Conservation (phyloP, 495 filamentous ascomycete genomes). For the Penicillium robsamsonii region DNA sequence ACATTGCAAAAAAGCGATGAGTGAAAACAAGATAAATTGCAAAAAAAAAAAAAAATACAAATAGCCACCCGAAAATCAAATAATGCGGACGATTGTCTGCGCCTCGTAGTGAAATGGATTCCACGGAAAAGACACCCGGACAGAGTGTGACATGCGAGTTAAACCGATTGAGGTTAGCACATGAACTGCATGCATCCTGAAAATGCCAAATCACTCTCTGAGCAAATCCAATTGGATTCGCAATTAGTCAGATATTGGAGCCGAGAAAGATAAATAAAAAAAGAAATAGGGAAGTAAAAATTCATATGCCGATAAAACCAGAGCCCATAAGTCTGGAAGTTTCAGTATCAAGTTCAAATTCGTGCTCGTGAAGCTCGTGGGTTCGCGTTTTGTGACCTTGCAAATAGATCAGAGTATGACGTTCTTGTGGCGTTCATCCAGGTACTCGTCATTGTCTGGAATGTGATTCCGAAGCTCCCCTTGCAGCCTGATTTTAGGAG, state of each 20-base stretch:
- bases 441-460: background rate
- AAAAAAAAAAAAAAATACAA: slow-evolving; percentile 19
- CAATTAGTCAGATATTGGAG: slow-evolving; percentile 21
- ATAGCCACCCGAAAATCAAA: slow-evolving; percentile 37
- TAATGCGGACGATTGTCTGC: slow-evolving; percentile 16
- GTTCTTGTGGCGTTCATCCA: slow-evolving; percentile 2
- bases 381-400: slow-evolving; percentile 35
- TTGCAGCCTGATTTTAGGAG: slow-evolving; percentile 9
- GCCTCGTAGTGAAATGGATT: background rate
- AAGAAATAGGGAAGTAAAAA: slow-evolving; percentile 19
- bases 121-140: slow-evolving; percentile 4
- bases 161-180: background rate
- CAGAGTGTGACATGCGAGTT: background rate
- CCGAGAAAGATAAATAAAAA: slow-evolving; percentile 25
- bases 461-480: slow-evolving; percentile 7
- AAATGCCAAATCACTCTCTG: background rate
- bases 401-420: slow-evolving; percentile 18
- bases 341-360: slow-evolving; percentile 30
- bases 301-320: slow-evolving; percentile 25
- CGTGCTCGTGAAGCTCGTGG: slow-evolving; percentile 41
- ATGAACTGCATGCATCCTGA: background rate
- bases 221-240: slow-evolving; percentile 1
- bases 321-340: slow-evolving; percentile 11
- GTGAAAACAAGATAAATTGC: slow-evolving; percentile 21
- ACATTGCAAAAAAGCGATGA: slow-evolving; percentile 22